Conservation (phyloP, 23 red algal species). For the Gracilaria vermiculophylla region DNA sequence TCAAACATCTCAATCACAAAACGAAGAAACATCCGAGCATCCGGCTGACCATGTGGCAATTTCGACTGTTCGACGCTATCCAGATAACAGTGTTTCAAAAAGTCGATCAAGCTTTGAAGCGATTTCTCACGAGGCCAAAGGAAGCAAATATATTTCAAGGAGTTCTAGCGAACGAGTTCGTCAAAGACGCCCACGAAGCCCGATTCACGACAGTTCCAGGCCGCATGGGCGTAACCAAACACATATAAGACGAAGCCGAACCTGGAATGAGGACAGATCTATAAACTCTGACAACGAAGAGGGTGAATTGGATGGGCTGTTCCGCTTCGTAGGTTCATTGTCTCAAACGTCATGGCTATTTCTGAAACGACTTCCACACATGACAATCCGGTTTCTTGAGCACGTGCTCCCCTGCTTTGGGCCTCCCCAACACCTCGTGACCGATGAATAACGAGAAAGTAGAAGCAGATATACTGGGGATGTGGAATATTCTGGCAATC, state of each 20-base stretch:
- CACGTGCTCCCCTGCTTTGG: not conserved
- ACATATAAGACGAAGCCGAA: not conserved
- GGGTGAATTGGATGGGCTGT: conserved; percentile 27
- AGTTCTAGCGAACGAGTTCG: conserved; percentile 16
- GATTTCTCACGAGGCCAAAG: not conserved
- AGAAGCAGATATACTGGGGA: no score
- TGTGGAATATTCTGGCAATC: no score
- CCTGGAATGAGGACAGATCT: not conserved
- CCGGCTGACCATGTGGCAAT: not conserved
- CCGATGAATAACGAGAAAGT: not conserved
- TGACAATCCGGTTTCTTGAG: not conserved
- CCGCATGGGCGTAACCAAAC: not conserved
- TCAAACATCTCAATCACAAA: not conserved
- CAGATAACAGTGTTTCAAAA: not conserved
- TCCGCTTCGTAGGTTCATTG: not conserved
- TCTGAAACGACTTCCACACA: not conserved
- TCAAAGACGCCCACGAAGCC: not conserved
- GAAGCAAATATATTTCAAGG: not conserved
- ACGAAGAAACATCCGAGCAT: not conserved
- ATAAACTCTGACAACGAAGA: not conserved
- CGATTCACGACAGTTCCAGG: not conserved
- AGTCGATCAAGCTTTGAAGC: not conserved
- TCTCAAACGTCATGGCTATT: not conserved
- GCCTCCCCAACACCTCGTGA: not conserved
- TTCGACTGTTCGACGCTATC: not conserved